Evolutionary conservation across 805 yeast genomes (phyloP), one percentile per base, ranked within the genome.

Genomic region (Metschnikowia drakensbergensis): DNA sequence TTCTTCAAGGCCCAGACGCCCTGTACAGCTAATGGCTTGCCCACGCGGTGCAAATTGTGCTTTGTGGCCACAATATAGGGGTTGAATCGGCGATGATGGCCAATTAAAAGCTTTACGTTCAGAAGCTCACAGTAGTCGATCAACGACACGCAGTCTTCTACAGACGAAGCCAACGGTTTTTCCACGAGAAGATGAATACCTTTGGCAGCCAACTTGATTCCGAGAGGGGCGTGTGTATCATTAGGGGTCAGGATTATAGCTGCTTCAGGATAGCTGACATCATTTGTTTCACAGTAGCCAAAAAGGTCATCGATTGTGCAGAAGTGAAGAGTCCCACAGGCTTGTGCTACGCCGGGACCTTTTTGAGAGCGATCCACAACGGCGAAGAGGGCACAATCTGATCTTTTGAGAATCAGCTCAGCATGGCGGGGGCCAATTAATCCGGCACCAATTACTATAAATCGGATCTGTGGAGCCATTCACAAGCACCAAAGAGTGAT

Each of bases 171-270:
- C 45, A 72, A 57, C 3, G 76, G 76, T 42, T 72, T 72, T 50
- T 72, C 76, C 40, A 72, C 65, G 47, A 71, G 61, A 5, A 71
- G 53, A 44, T 72, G 67, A 38, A 72, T 67, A 1, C 74, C 72
- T 13, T 58, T 52, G 6, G 58, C 42, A 3, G 74, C 75, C 48
- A 72, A 61, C 44, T 63, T 59, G 38, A 64, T 57, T 5, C 68
- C 65, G 33, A 71, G 56, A 10, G 58, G 53, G 13, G 71, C 62
- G 53, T 72, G 76, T 4, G 75, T 68, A 45, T 69, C 70, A 52
- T 71, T 72, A 4, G 76, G 76, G 5, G 76, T 71, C 13, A 71
- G 68, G 26, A 72, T 60, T 11, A 72, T 66, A 23, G 75, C 76
- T 1, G 69, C 76, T 41, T 67, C 64, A 1, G 76, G 76, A 28